Evolutionary conservation across 805 yeast species (phyloP).

Genomic region (Hanseniaspora vineae): DNA sequence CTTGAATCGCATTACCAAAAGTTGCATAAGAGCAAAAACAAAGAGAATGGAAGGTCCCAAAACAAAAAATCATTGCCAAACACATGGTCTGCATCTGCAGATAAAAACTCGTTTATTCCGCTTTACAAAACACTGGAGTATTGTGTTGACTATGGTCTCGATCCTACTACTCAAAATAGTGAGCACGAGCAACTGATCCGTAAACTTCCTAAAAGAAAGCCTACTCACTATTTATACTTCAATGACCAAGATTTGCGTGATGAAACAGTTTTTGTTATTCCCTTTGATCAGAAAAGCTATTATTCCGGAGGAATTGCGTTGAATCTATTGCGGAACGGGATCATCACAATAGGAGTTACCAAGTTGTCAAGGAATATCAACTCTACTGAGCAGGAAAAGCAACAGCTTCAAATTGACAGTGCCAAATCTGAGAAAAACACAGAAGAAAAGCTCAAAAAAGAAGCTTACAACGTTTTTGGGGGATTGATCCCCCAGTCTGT

Average conservation of each 20-base stretch:
- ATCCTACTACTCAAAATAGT: neutral
- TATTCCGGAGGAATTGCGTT: slow-evolving; percentile 12
- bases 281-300: slow-evolving; percentile 4
- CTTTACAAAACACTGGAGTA: neutral
- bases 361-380: slow-evolving; percentile 9
- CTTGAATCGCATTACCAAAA: slow-evolving; percentile 44
- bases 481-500: neutral
- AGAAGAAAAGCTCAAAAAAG: neutral
- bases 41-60: neutral
- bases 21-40: slow-evolving; percentile 25
- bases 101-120: neutral
- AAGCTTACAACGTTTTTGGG: neutral
- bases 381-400: slow-evolving; percentile 1
- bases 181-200: neutral
- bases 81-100: neutral
- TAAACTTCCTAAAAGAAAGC: neutral
- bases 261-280: neutral
- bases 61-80: too few species aligned
- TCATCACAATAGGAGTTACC: neutral
- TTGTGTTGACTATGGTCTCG: neutral
- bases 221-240: neutral
- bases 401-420: neutral
- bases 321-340: slow-evolving; percentile 9
- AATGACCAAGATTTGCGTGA: neutral
- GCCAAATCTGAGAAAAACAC: neutral